Evolutionary conservation across 2,329 filamentous ascomycete species (phyloP), one percentile per base, ranked within the genome.

Genomic region (Aureobasidium mangrovei): DNA sequence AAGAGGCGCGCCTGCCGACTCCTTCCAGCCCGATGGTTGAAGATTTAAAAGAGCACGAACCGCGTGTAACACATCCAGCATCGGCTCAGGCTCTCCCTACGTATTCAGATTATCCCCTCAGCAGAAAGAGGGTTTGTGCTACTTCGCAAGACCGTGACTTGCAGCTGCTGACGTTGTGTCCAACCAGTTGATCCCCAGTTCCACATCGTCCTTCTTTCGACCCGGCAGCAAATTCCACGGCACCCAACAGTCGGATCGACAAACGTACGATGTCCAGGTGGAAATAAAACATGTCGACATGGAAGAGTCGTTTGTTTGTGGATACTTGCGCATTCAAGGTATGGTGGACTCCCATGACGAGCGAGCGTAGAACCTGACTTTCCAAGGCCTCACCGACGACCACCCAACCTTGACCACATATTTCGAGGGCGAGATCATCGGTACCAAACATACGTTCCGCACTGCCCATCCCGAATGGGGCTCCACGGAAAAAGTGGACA

Each of bases 371-470:
- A n/a, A 40, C 56, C 57, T 10, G 58, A 12, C 7, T 31, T 3
- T 48, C 18, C 36, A 61, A 96, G 91, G 91, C 51, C 77, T 98
- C 12, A 97, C 93, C 0, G 86, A 94, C 67, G 91, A 96, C 70
- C 91, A 97, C 68, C 91, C 91, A 9, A 96, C 91, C n/a, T 77
- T 98, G 48, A 97, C 91, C 7, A 98, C 93, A 1, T 98, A 94
- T 69, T 98, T 98, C 64, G 91, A 97, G 71, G 91, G 91, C 68
- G 93, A 98, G 72, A 95, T 98, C 53, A 96, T 98, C 60, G 93
- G 93, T 46, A 85, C 84, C 55, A 95, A 95, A 67, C 91, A 97
- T 72, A 86, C 83, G n/a, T 98, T 98, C 73, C 81, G 86, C 59
- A 98, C 93, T 36, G 82, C 87, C 60, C 88, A 96, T 68, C 81